Base-by-base conservation (phyloP, 2,329 filamentous ascomycete species). In the Chaetoscypha palmicola region DNA sequence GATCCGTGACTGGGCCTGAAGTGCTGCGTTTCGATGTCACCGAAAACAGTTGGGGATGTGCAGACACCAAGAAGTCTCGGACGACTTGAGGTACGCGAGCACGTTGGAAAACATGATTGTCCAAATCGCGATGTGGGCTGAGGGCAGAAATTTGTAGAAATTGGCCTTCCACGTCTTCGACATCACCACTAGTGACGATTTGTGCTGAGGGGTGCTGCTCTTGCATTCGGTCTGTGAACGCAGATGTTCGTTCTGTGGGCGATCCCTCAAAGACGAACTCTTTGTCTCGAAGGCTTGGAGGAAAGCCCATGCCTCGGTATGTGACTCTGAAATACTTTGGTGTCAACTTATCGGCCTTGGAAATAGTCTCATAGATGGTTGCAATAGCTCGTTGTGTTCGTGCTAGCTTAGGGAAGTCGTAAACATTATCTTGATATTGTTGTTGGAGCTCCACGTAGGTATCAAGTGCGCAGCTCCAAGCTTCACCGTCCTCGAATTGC, bases 351-450 rank as follows among this genome's bases (percentile, higher is more conserved):
- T 91, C 83, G 56, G 86, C 86, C 68, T 87, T 91, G 9, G 85
- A 77, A 49, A 96, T 85, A 11, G 76, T 83, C 63, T 97, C 92
- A 63, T 96, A 90, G 19, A 97, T 89, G 39, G 83, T 86, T 16
- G 90, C 91, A 68, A 95, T 95, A 5, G 91, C 89, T 48, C 89
- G 76, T 63, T 96, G 84, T 0, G 90, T 85, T 49, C 90, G 78
- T 1, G 92, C 90, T 19, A 98, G 74, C 66, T 98, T 96, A 24
- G 83, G 74, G 57, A 94, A 96, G 65, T 98, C 92, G 63, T 90
- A 95, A 0, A 86, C 68, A 48, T 89, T 94, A 53, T 76, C 79
- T 67, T 95, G 89, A 61, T 97, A 98, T 64, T 97, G 89, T n/a
- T 72, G 67, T 37, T 90, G 86, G 40, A 98, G 79, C 65, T 98